These are phyloP conservation scores for Panicum miliaceum DNA, from an alignment of 176 grass and related monocot genomes.

Conservation along the genomic window DNA sequence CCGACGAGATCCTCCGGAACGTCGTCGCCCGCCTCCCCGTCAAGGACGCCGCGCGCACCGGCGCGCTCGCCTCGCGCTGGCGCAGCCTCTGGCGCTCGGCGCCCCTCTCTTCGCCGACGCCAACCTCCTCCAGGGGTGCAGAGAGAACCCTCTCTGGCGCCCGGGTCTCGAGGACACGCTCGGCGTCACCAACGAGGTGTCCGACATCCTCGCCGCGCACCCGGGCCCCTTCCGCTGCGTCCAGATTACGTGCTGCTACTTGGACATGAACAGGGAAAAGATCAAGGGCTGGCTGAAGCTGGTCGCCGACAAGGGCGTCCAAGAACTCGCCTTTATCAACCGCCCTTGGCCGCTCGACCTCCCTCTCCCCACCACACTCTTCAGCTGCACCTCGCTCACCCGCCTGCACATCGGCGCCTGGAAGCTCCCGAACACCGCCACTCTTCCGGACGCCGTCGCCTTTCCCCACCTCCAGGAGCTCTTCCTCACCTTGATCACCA, in stretches of 20 bases:
- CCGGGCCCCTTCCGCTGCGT: not conserved
- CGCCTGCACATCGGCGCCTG: constrained; percentile 11
- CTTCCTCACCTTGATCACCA: not conserved
- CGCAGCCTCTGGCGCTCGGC: not conserved
- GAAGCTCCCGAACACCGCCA: not conserved
- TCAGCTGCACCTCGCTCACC: constrained; percentile 13
- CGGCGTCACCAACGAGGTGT: not conserved
- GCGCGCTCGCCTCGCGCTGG: not conserved
- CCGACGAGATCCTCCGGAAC: not conserved
- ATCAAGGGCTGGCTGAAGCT: not conserved
- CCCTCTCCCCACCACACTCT: not conserved
- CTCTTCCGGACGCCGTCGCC: not conserved
- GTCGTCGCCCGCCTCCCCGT: not conserved
- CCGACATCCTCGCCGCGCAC: not conserved
- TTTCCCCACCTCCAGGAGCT: constrained; percentile 8
- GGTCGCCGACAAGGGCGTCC: not conserved
- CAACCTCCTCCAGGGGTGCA: not conserved
- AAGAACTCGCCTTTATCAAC: not conserved
- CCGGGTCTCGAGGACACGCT: not conserved
- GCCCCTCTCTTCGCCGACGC: not conserved
- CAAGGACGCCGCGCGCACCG: constrained; percentile 9
- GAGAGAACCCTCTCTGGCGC: not conserved
- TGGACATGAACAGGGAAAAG: not conserved
- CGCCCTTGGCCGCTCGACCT: not conserved
- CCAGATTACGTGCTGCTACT: not conserved